A percentile compares a stretch with the other conserved stretches of the same genome.
These are phyloP conservation scores for Coniochaeta hoffmannii DNA, from an alignment of 2,329 filamentous ascomycete genomes.

Conservation along the genomic window DNA sequence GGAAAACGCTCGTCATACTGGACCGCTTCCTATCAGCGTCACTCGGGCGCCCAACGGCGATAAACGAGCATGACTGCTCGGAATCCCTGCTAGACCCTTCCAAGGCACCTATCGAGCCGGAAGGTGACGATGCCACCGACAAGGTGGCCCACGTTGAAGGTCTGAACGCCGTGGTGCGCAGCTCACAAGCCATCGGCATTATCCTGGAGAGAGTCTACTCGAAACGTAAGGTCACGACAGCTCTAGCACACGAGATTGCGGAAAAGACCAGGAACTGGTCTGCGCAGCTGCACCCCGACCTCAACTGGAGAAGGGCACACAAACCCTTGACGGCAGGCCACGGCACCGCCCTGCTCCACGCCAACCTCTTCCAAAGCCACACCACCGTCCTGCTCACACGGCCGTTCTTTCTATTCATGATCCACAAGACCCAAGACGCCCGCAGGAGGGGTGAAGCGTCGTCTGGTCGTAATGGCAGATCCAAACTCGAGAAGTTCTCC, in stretches of 20 bases:
- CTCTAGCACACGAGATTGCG: slow-evolving; percentile 49
- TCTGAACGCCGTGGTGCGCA: slow-evolving; percentile 49
- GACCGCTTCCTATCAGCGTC: slow-evolving; percentile 57
- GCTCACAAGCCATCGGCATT: slow-evolving; percentile 48
- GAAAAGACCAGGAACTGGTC: slow-evolving; percentile 45
- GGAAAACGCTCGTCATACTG: slow-evolving; percentile 57
- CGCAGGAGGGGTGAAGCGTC: slow-evolving; percentile 6
- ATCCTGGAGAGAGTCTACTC: slow-evolving; percentile 55
- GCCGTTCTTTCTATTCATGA: slow-evolving; percentile 51
- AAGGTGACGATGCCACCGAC: slow-evolving; percentile 7
- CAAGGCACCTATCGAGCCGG: slow-evolving; percentile 6
- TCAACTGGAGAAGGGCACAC: slow-evolving; percentile 43
- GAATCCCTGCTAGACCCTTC: slow-evolving; percentile 31
- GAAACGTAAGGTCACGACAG: slow-evolving; percentile 48
- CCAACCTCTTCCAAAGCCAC: slow-evolving; percentile 55
- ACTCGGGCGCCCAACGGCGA: slow-evolving; percentile 54
- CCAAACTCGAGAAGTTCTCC: slow-evolving; percentile 35
- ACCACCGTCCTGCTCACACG: slow-evolving; percentile 56
- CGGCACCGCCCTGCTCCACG: slow-evolving; percentile 53
- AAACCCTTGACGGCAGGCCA: slow-evolving; percentile 34
- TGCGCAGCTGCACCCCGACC: slow-evolving; percentile 34
- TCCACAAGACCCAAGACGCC: slow-evolving; percentile 17
- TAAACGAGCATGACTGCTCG: slow-evolving; percentile 56
- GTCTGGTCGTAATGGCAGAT: slow-evolving; percentile 14
- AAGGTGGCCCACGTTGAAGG: slow-evolving; percentile 20